Evolutionary conservation across 768 basidiomycete genomes (phyloP), one percentile per base, ranked within the genome.

Genomic region (Rhodocollybia butyracea): DNA sequence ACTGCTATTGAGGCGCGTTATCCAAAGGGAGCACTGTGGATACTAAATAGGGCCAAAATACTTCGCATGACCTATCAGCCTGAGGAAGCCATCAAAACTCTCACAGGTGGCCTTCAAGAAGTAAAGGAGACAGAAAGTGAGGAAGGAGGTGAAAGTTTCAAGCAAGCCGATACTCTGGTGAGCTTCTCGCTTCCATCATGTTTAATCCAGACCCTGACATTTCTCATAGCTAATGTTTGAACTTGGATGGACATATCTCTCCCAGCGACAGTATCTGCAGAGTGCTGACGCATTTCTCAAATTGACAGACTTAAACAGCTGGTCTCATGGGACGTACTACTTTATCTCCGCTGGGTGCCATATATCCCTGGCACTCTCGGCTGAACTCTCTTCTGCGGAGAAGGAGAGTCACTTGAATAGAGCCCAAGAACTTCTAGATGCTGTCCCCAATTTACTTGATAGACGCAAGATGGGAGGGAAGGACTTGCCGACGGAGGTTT

Each of bases 311-410:
- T 62, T 89, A 57, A 92, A 91, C 62, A 82, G 72, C 42, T 92
- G 90, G 90, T 86, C 84, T 63, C 89, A 88, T 50, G 88, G 80
- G 2, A 91, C 89, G 10, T 91, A 91, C 66, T 83, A 84, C 59
- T 89, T 86, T 65, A 79, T 90, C 31, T 84, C 87, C 21, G 88
- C 85, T n/a, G 86, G 83, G 63, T 57, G 26, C 41, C 43, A 57
- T 70, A 26, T 51, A 24, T 34, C 29, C 22, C 51, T 47, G 31
- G 39, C 26, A 21, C 53, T n/a, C n/a, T 50, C 57, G n/a, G 30
- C 50, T 27, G 30, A 13, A 7, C 15, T 38, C 21, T 34, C 48
- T 12, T 17, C 4, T 31, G 34, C 51, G 13, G 31, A 5, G 53
- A 27, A 40, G 21, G 39, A 6, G 31, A 46, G 79, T 29, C 73